Evolutionary conservation across 1,284 basidiomycete species (phyloP).

Genomic region (Malassezia arunalokei): DNA sequence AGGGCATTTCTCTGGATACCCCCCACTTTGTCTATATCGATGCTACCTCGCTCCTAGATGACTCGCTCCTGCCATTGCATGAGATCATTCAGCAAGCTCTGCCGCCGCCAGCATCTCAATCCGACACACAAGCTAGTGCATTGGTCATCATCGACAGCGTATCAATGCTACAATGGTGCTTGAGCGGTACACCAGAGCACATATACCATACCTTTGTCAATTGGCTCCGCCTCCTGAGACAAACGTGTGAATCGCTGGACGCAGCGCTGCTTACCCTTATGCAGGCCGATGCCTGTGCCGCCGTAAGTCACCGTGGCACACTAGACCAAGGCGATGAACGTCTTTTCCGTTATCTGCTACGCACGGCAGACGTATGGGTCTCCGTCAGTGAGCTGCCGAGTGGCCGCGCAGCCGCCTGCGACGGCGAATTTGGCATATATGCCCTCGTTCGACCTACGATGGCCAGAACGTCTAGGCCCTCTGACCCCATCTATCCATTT

Average conservation of each 20-base stretch:
- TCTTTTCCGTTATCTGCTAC: slow-evolving; percentile 9
- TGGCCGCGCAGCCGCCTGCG: slow-evolving; percentile 15
- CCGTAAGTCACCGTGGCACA: background rate
- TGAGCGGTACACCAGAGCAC: background rate
- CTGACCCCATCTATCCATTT: background rate
- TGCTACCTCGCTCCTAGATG: background rate
- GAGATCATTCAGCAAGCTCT: background rate
- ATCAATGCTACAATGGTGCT: slow-evolving; percentile 8
- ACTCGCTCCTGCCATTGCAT: background rate
- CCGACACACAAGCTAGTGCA: background rate
- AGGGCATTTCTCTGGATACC: background rate
- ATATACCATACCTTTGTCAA: background rate
- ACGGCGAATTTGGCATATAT: slow-evolving; percentile 10
- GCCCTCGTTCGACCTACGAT: background rate
- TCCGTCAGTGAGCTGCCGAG: slow-evolving; percentile 11
- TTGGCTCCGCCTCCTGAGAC: slow-evolving; percentile 1
- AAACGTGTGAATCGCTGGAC: background rate
- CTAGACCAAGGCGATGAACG: slow-evolving; percentile 8
- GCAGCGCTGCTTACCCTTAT: slow-evolving; percentile 6
- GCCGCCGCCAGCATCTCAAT: background rate
- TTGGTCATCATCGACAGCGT: slow-evolving; percentile 8
- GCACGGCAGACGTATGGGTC: slow-evolving; percentile 13
- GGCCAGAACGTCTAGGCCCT: background rate
- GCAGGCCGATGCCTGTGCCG: slow-evolving; percentile 8
- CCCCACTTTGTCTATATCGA: slow-evolving; percentile 3